Percentiles rank a stretch among this genome's conserved stretches.
Conservation (phyloP, 2,329 filamentous ascomycete species). For the Pseudocercospora musae region DNA sequence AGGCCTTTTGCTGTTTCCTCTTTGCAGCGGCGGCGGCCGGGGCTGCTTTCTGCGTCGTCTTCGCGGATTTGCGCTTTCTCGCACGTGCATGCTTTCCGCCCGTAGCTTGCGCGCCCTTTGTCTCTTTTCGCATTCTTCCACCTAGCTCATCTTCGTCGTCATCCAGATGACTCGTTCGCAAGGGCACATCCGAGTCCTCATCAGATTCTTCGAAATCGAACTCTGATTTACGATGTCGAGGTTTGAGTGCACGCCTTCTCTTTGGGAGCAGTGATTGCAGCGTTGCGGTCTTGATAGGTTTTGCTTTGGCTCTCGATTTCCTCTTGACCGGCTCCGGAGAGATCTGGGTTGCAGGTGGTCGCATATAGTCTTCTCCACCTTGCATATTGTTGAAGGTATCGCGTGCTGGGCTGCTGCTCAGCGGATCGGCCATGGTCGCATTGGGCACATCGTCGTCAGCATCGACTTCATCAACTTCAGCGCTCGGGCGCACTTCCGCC, state of each 20-base stretch:
- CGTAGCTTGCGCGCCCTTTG: conserved; percentile 15
- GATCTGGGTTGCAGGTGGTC: conserved; percentile 25
- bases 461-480: conserved; percentile 16
- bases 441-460: conserved; percentile 34
- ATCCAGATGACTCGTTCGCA: conserved; percentile 27
- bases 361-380: conserved; percentile 8
- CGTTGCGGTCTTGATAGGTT: conserved; percentile 41
- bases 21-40: conserved; percentile 5
- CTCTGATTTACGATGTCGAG: conserved; percentile 30
- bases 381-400: background rate
- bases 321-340: conserved; percentile 24
- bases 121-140: conserved; percentile 21
- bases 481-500: conserved; percentile 9
- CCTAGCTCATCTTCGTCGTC: conserved; percentile 45
- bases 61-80: conserved; percentile 19
- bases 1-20: conserved; percentile 26
- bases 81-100: conserved; percentile 16
- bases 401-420: conserved; percentile 40
- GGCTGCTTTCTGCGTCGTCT: conserved; percentile 11
- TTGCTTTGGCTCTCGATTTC: conserved; percentile 29
- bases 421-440: conserved; percentile 44
- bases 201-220: conserved; percentile 42
- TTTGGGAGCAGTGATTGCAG: conserved; percentile 46
- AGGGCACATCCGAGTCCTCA: conserved; percentile 28
- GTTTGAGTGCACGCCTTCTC: conserved; percentile 31